Percentiles rank a stretch among this genome's conserved stretches.
Conservation (phyloP, 106 monocot genomes). For the Cymbidium sinense region DNA sequence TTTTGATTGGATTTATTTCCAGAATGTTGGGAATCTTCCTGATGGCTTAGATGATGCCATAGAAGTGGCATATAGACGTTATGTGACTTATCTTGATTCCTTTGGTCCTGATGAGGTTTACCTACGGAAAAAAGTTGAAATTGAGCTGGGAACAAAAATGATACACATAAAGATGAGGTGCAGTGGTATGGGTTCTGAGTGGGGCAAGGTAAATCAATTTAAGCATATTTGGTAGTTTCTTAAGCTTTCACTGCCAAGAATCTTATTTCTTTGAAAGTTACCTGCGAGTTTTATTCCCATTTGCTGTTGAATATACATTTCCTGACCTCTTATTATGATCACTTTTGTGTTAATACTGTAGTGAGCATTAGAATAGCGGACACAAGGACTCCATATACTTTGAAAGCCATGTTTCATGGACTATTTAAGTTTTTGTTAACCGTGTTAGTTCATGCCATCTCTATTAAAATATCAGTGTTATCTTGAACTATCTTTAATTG, state of each 20-base stretch:
- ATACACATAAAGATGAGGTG: constrained; percentile 96
- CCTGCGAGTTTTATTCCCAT: background rate
- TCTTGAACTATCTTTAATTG: too few species aligned
- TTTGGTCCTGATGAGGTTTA: constrained; percentile 76
- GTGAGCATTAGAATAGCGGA: too few species aligned
- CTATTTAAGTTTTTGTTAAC: too few species aligned
- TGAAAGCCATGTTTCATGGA: too few species aligned
- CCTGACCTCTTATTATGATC: too few species aligned
- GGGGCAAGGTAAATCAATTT: constrained; percentile 79
- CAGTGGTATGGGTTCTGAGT: constrained; percentile 86
- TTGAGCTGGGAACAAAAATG: constrained; percentile 86
- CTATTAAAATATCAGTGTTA: too few species aligned
- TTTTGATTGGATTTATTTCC: constrained; percentile 6
- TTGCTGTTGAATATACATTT: background rate
- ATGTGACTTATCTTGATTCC: constrained; percentile 76
- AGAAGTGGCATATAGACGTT: constrained; percentile 69
- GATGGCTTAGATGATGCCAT: constrained; percentile 63
- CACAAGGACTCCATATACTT: too few species aligned
- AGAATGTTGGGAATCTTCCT: constrained; percentile 79
- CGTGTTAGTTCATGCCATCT: too few species aligned
- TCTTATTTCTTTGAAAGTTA: background rate
- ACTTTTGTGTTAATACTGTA: too few species aligned
- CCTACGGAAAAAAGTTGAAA: constrained; percentile 87
- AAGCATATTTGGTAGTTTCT: background rate
- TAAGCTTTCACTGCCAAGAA: background rate